Base-by-base conservation (phyloP, 148 eudicot genomes). In the Fagopyrum homotropicum region DNA sequence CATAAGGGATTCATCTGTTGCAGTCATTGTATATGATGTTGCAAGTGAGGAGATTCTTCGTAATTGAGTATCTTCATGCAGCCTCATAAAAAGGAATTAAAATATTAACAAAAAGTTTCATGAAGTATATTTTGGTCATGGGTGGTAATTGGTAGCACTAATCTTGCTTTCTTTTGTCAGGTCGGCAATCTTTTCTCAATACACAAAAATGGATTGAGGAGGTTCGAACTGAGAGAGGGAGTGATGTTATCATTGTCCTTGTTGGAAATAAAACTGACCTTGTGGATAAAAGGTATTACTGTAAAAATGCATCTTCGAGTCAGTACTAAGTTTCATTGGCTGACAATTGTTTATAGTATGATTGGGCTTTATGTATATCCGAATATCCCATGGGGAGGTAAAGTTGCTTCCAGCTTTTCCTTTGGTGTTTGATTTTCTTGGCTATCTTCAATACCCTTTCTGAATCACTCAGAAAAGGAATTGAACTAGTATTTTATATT, bases 231-330 rank as follows among this genome's bases (percentile, higher is more conserved):
- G 88, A 87, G 76, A 76, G 90, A 78, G 90, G 88, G 16, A 87
- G 88, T 77, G 88, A 88, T 81, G 91, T 88, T 61, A 88, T 88
- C 45, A 84, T 85, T 52, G 89, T 85, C 70, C 87, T 88, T 72
- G 91, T 85, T 54, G 89, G 87, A 69, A 88, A 88, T 82, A 88
- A 88, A 79, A 88, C 89, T 50, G 89, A 88, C 77, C 91, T 88
- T 79, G 91, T 88, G 51, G 91, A 88, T 78, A 88, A 88, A 78
- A 85, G 91, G 90, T 87, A 83, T 12, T 35, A 15, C 46, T 66
- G 71, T 19, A 64, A 63, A 64, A 30, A 22, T 60, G 35, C 4
- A 9, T 60, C 66, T 60, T 57, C 22, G 9, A 57, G 26, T 57
- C 63, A 19, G 63, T 17, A 19, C 30, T 7, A 19, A 57, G 63